phyloP scores from a whole-genome alignment of 352 stramenopile species.

The Pythium sukuiense region DNA sequence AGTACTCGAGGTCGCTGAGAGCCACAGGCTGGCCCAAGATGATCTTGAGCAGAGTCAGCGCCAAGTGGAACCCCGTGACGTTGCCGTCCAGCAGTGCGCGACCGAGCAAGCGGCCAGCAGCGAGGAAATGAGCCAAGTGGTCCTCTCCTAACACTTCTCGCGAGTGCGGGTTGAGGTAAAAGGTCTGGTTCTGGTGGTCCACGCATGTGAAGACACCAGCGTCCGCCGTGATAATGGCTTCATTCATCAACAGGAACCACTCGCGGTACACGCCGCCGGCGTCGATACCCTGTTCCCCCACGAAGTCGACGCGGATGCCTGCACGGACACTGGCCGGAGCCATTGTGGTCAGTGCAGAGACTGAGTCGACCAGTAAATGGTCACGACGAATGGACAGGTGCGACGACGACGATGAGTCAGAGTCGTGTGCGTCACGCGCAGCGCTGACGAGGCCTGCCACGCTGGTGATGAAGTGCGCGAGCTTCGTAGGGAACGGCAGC shows the following conservation, averaged over 20 bases:
- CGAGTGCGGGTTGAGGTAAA: conserved; percentile 48
- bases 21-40: conserved; percentile 29
- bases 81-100: conserved; percentile 80
- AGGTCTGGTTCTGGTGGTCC: conserved; percentile 41
- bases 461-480: too few relatives aligned
- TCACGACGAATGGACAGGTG: too few relatives aligned
- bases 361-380: too few relatives aligned
- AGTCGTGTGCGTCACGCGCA: too few relatives aligned
- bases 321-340: too few relatives aligned
- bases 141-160: conserved; percentile 16
- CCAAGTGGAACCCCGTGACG: conserved; percentile 90
- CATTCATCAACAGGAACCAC: conserved; percentile 68
- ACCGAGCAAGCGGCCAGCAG: conserved; percentile 44
- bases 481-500: too few relatives aligned
- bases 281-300: conserved; percentile 56
- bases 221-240: conserved; percentile 35
- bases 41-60: conserved; percentile 43
- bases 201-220: conserved; percentile 42
- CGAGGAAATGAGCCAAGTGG: conserved; percentile 44
- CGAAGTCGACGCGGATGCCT: conserved; percentile 11
- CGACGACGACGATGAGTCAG: too few relatives aligned
- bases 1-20: conserved; percentile 40
- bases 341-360: too few relatives aligned
- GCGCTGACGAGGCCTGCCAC: too few relatives aligned
- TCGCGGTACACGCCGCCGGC: conserved; percentile 64